These are phyloP conservation scores for Fonsecaea pedrosoi DNA, from an alignment of 2,329 filamentous ascomycete species.

Conservation along the genomic window DNA sequence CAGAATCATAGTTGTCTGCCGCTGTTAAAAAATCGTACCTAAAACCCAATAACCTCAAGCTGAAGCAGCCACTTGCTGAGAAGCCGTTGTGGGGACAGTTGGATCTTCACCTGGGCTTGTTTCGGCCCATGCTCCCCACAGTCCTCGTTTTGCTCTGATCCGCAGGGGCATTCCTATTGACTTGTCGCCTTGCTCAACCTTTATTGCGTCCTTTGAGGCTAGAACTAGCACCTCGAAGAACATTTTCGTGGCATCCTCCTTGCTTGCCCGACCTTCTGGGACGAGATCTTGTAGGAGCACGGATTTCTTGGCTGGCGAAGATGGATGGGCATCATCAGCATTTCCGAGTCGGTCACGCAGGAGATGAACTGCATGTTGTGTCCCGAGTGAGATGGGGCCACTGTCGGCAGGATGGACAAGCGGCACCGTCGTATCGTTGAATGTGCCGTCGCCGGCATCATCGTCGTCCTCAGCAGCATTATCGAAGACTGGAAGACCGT, in stretches of 20 bases:
- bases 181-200: slow-evolving; percentile 82
- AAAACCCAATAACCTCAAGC: slow-evolving; percentile 1
- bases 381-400: slow-evolving; percentile 86
- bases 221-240: slow-evolving; percentile 97
- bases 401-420: slow-evolving; percentile 81
- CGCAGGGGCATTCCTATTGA: slow-evolving; percentile 78
- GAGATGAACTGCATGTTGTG: slow-evolving; percentile 93
- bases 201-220: slow-evolving; percentile 96
- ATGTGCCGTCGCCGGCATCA: slow-evolving; percentile 64
- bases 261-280: slow-evolving; percentile 78
- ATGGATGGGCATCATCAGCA: slow-evolving; percentile 70
- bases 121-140: slow-evolving; percentile 98
- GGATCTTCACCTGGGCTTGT: slow-evolving; percentile 44
- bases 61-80: slow-evolving; percentile 27
- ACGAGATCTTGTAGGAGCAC: slow-evolving; percentile 92
- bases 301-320: slow-evolving; percentile 74
- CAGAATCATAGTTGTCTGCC: not conserved
- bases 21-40: not conserved
- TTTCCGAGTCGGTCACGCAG: slow-evolving; percentile 84
- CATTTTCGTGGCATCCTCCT: slow-evolving; percentile 97
- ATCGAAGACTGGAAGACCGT: slow-evolving; percentile 57
- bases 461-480: slow-evolving; percentile 55
- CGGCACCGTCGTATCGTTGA: slow-evolving; percentile 79
- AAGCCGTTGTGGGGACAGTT: slow-evolving; percentile 23
- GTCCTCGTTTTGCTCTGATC: slow-evolving; percentile 88